Evolutionary conservation across 768 basidiomycete genomes (phyloP).

Genomic region (Pulveroboletus frians): DNA sequence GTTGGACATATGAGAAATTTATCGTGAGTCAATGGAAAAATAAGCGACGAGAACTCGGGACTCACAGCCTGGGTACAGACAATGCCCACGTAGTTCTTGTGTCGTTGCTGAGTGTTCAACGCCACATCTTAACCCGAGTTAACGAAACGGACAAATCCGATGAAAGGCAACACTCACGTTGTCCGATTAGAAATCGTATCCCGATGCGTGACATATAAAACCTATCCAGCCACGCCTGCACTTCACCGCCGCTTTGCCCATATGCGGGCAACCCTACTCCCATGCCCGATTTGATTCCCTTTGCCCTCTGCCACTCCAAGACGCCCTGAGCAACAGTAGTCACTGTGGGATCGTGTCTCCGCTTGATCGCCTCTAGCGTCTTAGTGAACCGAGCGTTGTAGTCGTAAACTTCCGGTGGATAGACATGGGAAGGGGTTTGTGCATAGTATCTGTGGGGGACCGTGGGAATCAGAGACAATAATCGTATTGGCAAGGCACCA

Average conservation of each 20-base stretch:
- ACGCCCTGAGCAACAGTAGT: constrained; percentile 96
- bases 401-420: constrained; percentile 90
- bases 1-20: neutral
- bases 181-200: constrained; percentile 93
- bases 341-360: constrained; percentile 93
- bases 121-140: constrained; percentile 66
- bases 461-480: constrained; percentile 4
- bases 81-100: constrained; percentile 91
- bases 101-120: constrained; percentile 84
- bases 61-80: constrained; percentile 88
- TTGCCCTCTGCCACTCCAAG: constrained; percentile 83
- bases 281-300: constrained; percentile 24
- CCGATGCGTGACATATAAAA: constrained; percentile 96
- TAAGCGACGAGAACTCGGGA: constrained; percentile 8
- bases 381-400: constrained; percentile 91
- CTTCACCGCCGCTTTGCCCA: constrained; percentile 73
- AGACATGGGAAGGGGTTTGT: constrained; percentile 58
- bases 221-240: constrained; percentile 95
- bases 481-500: neutral
- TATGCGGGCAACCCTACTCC: constrained; percentile 27
- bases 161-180: constrained; percentile 52
- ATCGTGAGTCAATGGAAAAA: neutral
- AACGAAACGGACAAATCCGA: neutral
- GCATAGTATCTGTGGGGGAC: constrained; percentile 69
- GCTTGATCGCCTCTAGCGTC: constrained; percentile 82